Conservation (phyloP, 179 eudicot genomes). For the Beta macrorhiza region DNA sequence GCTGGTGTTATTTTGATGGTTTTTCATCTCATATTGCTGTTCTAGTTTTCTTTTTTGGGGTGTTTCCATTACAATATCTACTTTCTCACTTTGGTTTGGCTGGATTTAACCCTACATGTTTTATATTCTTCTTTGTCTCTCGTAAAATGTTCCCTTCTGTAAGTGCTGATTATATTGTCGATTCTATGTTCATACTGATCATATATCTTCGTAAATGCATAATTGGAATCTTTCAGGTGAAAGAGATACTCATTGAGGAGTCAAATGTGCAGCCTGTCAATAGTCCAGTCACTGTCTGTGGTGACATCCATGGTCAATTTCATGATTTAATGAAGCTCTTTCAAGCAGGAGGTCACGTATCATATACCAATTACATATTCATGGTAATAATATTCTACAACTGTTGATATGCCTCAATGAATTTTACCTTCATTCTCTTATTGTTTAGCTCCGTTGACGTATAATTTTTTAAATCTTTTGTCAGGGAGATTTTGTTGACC, state of each 20-base stretch:
- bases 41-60: background rate
- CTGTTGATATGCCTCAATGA: slow-evolving; percentile 6
- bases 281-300: slow-evolving; percentile 93
- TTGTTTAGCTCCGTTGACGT: slow-evolving; percentile 13
- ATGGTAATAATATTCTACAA: slow-evolving; percentile 52
- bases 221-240: slow-evolving; percentile 45
- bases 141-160: background rate
- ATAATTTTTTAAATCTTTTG: slow-evolving; percentile 13
- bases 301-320: slow-evolving; percentile 88
- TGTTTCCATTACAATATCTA: background rate
- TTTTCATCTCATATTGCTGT: background rate
- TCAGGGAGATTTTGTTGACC: slow-evolving; percentile 99
- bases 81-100: background rate
- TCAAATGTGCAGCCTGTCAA: slow-evolving; percentile 91
- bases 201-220: background rate
- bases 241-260: slow-evolving; percentile 84
- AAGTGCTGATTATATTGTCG: background rate
- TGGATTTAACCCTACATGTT: background rate
- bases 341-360: slow-evolving; percentile 86
- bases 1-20: background rate
- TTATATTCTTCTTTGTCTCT: background rate
- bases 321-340: slow-evolving; percentile 90
- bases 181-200: background rate
- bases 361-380: slow-evolving; percentile 91
- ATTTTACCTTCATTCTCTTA: background rate